Evolutionary conservation across 2,329 filamentous ascomycete genomes (phyloP), one percentile per base, ranked within the genome.

Genomic region (Aureobasidium sp.): DNA sequence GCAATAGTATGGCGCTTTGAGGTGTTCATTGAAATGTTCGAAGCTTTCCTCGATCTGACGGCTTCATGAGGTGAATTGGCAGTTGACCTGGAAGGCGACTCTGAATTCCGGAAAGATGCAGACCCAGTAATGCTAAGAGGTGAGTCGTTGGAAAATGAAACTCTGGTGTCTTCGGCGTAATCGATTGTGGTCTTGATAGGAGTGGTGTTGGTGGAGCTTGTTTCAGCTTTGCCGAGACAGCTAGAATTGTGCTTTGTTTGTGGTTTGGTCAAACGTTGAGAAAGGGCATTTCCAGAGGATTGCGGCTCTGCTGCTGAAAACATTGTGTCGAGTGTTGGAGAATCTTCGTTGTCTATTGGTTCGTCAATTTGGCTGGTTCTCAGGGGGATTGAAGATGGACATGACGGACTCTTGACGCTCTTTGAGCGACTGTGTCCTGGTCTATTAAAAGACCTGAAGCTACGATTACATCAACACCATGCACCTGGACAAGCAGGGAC

Each of bases 401-500:
- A 59, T 45, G 9, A 47, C 42, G 36, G 17, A 45, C 45, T 62
- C 29, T 53, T 52, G 37, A 29, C 49, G 22, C 60, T 62, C 29
- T 62, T 52, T 8, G 48, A 55, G 22, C 51, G 49, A 37, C 48
- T 22, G 31, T 39, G 49, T 12, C 51, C 49, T 1, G 51, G 60
- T 53, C 42, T 62, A 49, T 55, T 62, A 20, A 62, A 41, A 14
- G 49, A 49, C 48, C 29, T 45, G 49, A 62, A 62, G 27, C 60
- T 53, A 29, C n/a, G 5, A 37, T 44, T 31, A 44, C 31, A 48
- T 59, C 31, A 57, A 45, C 25, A 57, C 17, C 39, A 36, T 27
- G 39, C 27, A 36, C n/a, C 41, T 7, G 31, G 39, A 42, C 39
- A 45, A 45, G 53, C 29, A 36, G 41, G 39, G n/a, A 34, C 20